phyloP scores from a whole-genome alignment of 2,329 filamentous ascomycete species.

The Venturia carpophila region DNA sequence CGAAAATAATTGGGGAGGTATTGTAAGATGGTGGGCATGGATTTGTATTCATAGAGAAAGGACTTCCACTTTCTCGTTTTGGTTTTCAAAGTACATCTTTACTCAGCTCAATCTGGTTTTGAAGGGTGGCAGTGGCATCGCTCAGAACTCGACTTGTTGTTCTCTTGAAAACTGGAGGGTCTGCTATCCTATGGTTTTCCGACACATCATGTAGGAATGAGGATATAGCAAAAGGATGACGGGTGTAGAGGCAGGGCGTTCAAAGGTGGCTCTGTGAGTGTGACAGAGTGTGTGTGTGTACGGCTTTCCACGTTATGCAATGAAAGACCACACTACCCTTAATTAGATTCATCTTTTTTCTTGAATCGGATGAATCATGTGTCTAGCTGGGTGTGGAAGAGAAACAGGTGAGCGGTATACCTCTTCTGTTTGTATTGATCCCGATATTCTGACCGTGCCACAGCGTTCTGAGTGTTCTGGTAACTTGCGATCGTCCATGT shows the following conservation, averaged over 20 bases:
- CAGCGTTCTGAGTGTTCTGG: too few species aligned
- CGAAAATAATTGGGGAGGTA: constrained; percentile 97
- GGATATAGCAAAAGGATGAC: neutral
- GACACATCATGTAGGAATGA: constrained; percentile 10
- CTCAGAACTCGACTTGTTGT: neutral
- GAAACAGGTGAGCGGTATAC: neutral
- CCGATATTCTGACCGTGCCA: too few species aligned
- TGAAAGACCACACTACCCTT: neutral
- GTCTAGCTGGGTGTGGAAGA: neutral
- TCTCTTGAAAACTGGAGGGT: neutral
- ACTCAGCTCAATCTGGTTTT: constrained; percentile 9
- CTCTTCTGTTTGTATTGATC: too few species aligned
- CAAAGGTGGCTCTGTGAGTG: neutral
- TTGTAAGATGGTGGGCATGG: constrained; percentile 44
- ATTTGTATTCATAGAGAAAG: constrained; percentile 9
- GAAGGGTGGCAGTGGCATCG: neutral
- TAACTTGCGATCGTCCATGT: too few species aligned
- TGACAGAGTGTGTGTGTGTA: neutral
- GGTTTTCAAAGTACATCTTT: constrained; percentile 8
- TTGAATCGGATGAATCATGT: neutral
- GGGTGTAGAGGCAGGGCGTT: neutral
- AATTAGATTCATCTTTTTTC: neutral
- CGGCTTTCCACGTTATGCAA: neutral
- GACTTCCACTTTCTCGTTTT: neutral
- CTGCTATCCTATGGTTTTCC: neutral